Conservation (phyloP, 2,329 filamentous ascomycete genomes). For the Diaporthe ampelina region DNA sequence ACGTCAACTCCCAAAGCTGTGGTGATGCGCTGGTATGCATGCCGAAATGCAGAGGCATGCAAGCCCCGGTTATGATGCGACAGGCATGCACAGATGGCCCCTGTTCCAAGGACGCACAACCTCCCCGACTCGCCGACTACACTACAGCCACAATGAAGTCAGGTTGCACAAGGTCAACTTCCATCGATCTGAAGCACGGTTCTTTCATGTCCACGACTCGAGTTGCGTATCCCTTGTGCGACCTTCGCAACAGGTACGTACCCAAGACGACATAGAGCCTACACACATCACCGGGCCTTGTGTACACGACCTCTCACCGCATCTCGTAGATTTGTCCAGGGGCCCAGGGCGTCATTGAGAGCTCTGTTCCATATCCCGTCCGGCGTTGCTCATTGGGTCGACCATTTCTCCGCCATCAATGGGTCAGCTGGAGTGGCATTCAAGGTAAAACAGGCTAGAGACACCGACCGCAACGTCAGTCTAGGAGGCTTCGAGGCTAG, state of each 20-base stretch:
- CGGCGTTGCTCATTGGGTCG: background rate
- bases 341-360: slow-evolving; percentile 15
- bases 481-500: slow-evolving; percentile 13
- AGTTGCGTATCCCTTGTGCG: slow-evolving; percentile 26
- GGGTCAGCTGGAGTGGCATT: slow-evolving; percentile 22
- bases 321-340: background rate
- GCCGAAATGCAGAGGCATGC: slow-evolving; percentile 28
- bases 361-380: slow-evolving; percentile 15
- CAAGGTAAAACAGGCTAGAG: slow-evolving; percentile 29
- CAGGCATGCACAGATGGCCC: slow-evolving; percentile 16
- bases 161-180: slow-evolving; percentile 28
- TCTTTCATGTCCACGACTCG: slow-evolving; percentile 22
- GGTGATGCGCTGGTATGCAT: slow-evolving; percentile 34
- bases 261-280: background rate
- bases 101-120: slow-evolving; percentile 29
- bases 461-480: slow-evolving; percentile 25
- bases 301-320: slow-evolving; percentile 11
- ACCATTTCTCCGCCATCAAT: slow-evolving; percentile 28
- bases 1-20: slow-evolving; percentile 27
- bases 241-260: slow-evolving; percentile 32
- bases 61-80: slow-evolving; percentile 27
- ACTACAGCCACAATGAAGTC: slow-evolving; percentile 38
- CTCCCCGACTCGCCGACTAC: slow-evolving; percentile 41
- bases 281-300: background rate
- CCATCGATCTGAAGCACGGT: slow-evolving; percentile 23